Conservation (phyloP, 2,329 filamentous ascomycete species). For the Sphaerulina populicola region DNA sequence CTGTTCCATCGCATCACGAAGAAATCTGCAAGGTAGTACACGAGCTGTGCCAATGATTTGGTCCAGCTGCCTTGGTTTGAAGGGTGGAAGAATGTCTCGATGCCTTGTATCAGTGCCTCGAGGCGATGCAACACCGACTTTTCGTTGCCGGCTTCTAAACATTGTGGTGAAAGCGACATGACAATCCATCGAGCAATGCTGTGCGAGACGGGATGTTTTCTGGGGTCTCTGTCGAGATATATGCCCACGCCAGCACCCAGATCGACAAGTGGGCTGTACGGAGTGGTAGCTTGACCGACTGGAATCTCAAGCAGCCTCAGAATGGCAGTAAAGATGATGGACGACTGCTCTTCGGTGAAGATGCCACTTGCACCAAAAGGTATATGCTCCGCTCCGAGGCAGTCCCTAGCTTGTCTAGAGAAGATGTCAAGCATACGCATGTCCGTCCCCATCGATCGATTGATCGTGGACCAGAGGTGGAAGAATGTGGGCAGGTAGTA, state of each 20-base stretch:
- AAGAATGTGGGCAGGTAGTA: constrained; percentile 90
- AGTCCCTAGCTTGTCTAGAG: constrained; percentile 78
- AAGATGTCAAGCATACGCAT: constrained; percentile 81
- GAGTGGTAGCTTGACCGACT: constrained; percentile 88
- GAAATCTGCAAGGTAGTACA: constrained; percentile 86
- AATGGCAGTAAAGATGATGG: constrained; percentile 85
- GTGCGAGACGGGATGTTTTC: constrained; percentile 86
- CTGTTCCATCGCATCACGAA: constrained; percentile 98
- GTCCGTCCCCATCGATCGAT: constrained; percentile 79
- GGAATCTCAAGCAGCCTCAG: constrained; percentile 87
- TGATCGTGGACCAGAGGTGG: constrained; percentile 90
- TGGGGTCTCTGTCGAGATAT: constrained; percentile 83
- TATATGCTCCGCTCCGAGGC: constrained; percentile 63
- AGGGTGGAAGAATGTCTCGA: constrained; percentile 97
- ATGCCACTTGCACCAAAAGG: constrained; percentile 81
- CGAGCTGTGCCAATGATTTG: constrained; percentile 76
- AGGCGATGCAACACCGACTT: constrained; percentile 71
- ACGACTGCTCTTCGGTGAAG: constrained; percentile 84
- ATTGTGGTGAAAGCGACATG: constrained; percentile 81
- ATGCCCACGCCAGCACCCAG: constrained; percentile 72
- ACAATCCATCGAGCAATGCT: constrained; percentile 89
- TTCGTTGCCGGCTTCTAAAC: constrained; percentile 58
- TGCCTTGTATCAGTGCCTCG: constrained; percentile 84
- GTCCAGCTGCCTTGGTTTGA: constrained; percentile 94
- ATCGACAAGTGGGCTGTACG: constrained; percentile 74